phyloP scores from a whole-genome alignment of 441 rosid genomes.

The Adansonia gregorii region DNA sequence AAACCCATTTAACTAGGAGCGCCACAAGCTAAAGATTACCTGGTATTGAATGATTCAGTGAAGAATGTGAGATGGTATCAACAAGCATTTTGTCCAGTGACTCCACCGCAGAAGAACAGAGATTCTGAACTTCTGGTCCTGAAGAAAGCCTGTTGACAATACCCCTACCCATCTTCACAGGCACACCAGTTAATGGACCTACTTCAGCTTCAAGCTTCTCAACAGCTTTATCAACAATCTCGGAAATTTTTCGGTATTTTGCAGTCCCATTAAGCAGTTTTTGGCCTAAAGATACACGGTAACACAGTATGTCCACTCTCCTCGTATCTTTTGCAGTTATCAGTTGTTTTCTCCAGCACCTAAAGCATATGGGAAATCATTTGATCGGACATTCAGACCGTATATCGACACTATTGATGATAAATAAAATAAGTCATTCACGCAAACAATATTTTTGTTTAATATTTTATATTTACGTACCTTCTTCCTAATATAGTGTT shows the following conservation, averaged over 20 bases:
- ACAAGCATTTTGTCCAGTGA: conserved; percentile 62
- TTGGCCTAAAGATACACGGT: conserved; percentile 78
- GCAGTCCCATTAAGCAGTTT: conserved; percentile 70
- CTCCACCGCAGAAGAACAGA: conserved; percentile 69
- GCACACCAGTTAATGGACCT: conserved; percentile 71
- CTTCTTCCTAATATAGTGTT: not conserved
- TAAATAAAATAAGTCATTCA: not conserved
- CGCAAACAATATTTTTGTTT: not conserved
- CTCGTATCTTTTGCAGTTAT: conserved; percentile 74
- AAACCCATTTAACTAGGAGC: not conserved
- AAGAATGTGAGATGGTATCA: conserved; percentile 30
- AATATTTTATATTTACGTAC: not conserved
- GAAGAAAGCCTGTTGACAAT: conserved; percentile 85
- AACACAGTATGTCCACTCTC: conserved; percentile 86
- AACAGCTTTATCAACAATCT: conserved; percentile 71
- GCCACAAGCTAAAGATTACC: conserved; percentile 42
- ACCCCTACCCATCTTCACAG: conserved; percentile 88
- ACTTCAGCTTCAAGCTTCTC: conserved; percentile 85
- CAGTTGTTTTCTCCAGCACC: conserved; percentile 97
- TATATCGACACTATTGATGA: not conserved
- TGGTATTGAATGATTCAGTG: conserved; percentile 34
- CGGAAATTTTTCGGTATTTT: conserved; percentile 53
- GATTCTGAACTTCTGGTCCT: conserved; percentile 75
- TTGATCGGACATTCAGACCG: not conserved
- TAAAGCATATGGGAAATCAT: conserved; percentile 36